Evolutionary conservation across 805 yeast genomes (phyloP), one percentile per base, ranked within the genome.

Genomic region (Debaryomyces tyrocola): DNA sequence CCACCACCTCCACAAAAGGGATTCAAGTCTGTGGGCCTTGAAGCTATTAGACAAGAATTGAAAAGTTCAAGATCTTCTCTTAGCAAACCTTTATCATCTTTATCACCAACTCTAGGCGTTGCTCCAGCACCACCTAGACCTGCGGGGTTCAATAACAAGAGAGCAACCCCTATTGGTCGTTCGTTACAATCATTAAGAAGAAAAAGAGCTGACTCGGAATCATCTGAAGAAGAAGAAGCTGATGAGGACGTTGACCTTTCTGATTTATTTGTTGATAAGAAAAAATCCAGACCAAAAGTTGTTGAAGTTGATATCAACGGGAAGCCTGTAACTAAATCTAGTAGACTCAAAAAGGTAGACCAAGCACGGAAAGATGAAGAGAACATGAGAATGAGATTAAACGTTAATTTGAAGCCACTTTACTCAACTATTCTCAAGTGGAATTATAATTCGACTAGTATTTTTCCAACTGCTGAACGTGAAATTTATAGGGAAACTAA

Each of bases 381-480:
- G 49, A 70, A 83, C 44, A 88, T 90, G 91, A 79, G 95, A 53
- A 71, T 78, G 52, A 77, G 98, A 53, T 70, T 92, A 44, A 83
- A 85, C 57, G 90, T 90, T 10, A 88, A 85, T 57, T 66, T 90
- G 60, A 83, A 79, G 48, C 90, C 95, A 1, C 71, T 95, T 5
- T 90, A 92, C 60, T 69, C 72, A 14, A 75, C 76, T 6, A 75
- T 94, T 6, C 69, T 94, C 47, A 70, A 74, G 37, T 94, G 99
- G 99, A 80, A 87, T 40, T 92, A 80, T 56, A 80, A 73, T 37
- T 70, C 77, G 15, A 64, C 64, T 1, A 70, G 75, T 38, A 85
- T 79, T 4, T 80, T 67, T 47, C 96, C 96, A 0, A 75, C 78
- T n/a, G 79, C 74, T 21, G 78, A 72, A 4, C 56, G 59, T 2